Evolutionary conservation across 176 grass and related monocot genomes (phyloP).

Genomic region (Olyra latifolia): DNA sequence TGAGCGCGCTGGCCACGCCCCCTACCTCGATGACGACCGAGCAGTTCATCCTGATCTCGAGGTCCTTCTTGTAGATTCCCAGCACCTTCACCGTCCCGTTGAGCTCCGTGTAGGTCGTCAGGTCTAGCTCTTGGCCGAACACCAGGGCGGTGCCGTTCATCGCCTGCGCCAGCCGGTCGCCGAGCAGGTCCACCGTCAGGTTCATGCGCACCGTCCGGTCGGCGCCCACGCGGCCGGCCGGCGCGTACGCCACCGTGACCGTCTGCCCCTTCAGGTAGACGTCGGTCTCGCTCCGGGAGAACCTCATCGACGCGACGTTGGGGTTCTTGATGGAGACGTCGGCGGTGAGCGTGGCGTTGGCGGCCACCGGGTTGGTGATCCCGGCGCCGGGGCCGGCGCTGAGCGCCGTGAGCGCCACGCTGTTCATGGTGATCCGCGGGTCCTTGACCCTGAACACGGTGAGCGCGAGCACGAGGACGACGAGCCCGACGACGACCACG

Average conservation of each 20-base stretch:
- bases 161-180: slow-evolving; percentile 33
- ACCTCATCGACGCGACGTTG: slow-evolving; percentile 65
- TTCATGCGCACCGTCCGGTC: slow-evolving; percentile 47
- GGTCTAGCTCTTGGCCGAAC: slow-evolving; percentile 38
- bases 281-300: slow-evolving; percentile 49
- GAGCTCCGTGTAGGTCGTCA: slow-evolving; percentile 65
- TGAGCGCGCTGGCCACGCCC: slow-evolving; percentile 1
- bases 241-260: slow-evolving; percentile 58
- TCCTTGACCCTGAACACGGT: slow-evolving; percentile 85
- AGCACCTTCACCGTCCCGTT: slow-evolving; percentile 52
- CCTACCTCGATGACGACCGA: slow-evolving; percentile 24
- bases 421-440: slow-evolving; percentile 58
- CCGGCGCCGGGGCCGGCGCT: not conserved
- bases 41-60: slow-evolving; percentile 64
- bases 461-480: slow-evolving; percentile 53
- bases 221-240: slow-evolving; percentile 47
- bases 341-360: slow-evolving; percentile 64
- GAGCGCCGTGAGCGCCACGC: slow-evolving; percentile 46
- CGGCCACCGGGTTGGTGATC: not conserved
- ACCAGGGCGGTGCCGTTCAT: slow-evolving; percentile 40
- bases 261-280: slow-evolving; percentile 41
- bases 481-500: slow-evolving; percentile 47
- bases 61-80: slow-evolving; percentile 60
- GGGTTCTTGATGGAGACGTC: slow-evolving; percentile 82
- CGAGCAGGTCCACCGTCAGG: slow-evolving; percentile 63